Conservation (phyloP, 192 early-diverging fungal genomes). For the Diversispora epigaea region DNA sequence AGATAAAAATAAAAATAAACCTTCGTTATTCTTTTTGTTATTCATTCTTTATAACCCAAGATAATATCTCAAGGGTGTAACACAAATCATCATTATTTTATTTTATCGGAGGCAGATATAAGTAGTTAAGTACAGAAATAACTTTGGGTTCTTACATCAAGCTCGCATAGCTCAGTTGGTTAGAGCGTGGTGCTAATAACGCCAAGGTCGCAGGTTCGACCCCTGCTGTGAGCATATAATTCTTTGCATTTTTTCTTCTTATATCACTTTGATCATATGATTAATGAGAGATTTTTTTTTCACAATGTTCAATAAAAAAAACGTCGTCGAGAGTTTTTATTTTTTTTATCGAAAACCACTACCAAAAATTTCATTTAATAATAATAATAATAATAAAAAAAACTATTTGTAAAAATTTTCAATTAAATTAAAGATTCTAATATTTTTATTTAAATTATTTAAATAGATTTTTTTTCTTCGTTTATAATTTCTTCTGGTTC, state of each 20-base stretch:
- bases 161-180: constrained; percentile 35
- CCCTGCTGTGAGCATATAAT: constrained; percentile 16
- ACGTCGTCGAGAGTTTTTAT: no score
- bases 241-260: background rate
- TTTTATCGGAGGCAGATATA: background rate
- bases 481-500: background rate
- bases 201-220: constrained; percentile 33
- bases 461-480: background rate
- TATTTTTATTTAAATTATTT: background rate
- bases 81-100: no score
- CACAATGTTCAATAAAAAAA: no score
- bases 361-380: no score
- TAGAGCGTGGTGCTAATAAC: constrained; percentile 37
- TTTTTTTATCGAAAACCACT: no score
- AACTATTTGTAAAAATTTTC: no score
- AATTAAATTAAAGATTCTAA: background rate
- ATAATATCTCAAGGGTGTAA: no score
- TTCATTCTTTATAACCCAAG: no score
- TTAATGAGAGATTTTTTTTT: background rate
- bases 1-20: no score
- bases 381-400: no score
- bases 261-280: background rate
- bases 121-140: background rate
- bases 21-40: no score
- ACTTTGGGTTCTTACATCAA: background rate